A percentile compares a stretch with the other conserved stretches of the same genome.
Conservation (phyloP, 1,284 basidiomycete species). For the Apiotrichum sp. region DNA sequence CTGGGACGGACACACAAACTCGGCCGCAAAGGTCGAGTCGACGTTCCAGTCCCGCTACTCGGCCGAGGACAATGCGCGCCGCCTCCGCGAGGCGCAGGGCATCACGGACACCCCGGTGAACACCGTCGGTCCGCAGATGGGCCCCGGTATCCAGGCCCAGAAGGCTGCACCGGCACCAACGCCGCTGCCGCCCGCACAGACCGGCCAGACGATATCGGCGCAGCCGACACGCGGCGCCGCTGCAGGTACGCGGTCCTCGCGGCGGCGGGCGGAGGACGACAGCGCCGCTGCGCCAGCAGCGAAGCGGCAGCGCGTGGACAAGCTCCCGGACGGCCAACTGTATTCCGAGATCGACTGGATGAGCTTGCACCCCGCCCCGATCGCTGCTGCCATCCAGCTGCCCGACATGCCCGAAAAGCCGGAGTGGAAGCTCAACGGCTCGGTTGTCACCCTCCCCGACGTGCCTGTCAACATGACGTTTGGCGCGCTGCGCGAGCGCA, state of each 20-base stretch:
- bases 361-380: conserved; percentile 77
- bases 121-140: conserved; percentile 25
- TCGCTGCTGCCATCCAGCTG: conserved; percentile 73
- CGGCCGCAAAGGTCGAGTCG: conserved; percentile 77
- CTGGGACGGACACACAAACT: conserved; percentile 92
- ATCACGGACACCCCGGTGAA: conserved; percentile 20
- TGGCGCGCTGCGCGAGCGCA: conserved; percentile 78
- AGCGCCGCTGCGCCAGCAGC: conserved; percentile 14
- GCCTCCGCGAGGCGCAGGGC: conserved; percentile 73
- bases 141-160: conserved; percentile 26
- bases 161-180: conserved; percentile 15
- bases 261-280: conserved; percentile 17
- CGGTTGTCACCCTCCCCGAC: conserved; percentile 66
- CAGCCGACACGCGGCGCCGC: conserved; percentile 32
- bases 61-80: conserved; percentile 90
- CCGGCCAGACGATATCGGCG: conserved; percentile 44
- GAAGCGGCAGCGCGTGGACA: conserved; percentile 18
- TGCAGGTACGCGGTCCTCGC: conserved; percentile 9
- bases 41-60: conserved; percentile 85
- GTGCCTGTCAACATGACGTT: conserved; percentile 73
- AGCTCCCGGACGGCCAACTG: conserved; percentile 14
- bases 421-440: conserved; percentile 85
- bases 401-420: conserved; percentile 70
- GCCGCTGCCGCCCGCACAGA: conserved; percentile 37
- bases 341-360: conserved; percentile 64